A percentile compares a stretch with the other conserved stretches of the same genome.
phyloP scores from a whole-genome alignment of 1,284 basidiomycete species.

The Apiotrichum gracile region DNA sequence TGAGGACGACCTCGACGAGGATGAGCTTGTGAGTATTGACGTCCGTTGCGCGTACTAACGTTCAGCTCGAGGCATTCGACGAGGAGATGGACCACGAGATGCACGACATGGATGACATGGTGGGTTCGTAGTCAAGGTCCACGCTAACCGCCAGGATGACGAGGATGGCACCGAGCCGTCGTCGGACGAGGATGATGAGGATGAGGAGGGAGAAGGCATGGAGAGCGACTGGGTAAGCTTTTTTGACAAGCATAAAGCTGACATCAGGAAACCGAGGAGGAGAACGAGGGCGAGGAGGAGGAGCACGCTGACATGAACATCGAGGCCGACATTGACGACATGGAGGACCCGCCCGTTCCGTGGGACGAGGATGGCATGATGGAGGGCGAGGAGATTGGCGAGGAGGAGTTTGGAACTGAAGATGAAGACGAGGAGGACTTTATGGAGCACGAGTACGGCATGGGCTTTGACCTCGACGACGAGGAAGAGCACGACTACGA shows the following conservation, averaged over 20 bases:
- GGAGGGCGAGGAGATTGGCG: constrained; percentile 26
- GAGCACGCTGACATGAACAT: constrained; percentile 17
- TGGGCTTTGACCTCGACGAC: constrained; percentile 39
- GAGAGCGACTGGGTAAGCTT: constrained; percentile 31
- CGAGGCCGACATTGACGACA: constrained; percentile 23
- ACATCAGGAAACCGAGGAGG: constrained; percentile 25
- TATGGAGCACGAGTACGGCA: constrained; percentile 52
- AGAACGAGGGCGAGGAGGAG: constrained; percentile 34
- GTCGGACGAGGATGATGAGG: constrained; percentile 45
- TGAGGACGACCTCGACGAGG: constrained; percentile 75
- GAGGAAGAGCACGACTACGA: constrained; percentile 44
- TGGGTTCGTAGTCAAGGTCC: constrained; percentile 3
- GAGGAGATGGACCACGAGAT: constrained; percentile 35
- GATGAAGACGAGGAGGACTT: constrained; percentile 55
- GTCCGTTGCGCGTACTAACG: constrained; percentile 1
- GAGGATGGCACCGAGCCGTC: constrained; percentile 53
- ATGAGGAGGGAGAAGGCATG: constrained; percentile 32
- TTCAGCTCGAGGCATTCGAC: constrained; percentile 23
- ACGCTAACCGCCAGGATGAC: constrained; percentile 49
- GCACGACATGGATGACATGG: constrained; percentile 6
- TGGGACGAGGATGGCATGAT: constrained; percentile 52
- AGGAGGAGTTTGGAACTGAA: constrained; percentile 33
- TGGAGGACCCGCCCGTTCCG: constrained; percentile 18
- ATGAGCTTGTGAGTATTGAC: constrained; percentile 41
- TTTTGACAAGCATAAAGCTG: too few species aligned